Evolutionary conservation across 2,329 filamentous ascomycete species (phyloP).

Genomic region (Neonectria ditissima): DNA sequence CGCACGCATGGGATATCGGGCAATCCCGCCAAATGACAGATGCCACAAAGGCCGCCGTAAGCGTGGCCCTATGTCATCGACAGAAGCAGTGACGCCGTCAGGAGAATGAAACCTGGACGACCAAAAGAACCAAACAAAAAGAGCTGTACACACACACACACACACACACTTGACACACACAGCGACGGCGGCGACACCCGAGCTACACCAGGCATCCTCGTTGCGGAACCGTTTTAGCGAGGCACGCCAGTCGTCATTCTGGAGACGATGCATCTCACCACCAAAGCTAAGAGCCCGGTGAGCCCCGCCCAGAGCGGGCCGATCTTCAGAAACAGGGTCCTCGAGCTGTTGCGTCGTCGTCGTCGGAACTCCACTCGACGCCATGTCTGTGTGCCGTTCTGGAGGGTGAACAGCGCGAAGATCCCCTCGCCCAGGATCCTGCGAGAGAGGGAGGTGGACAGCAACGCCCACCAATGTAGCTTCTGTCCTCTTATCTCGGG

Average conservation of each 20-base stretch:
- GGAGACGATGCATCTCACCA: conserved; percentile 31
- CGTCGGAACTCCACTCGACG: conserved; percentile 27
- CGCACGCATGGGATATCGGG: conserved; percentile 6
- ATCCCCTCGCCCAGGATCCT: conserved; percentile 10
- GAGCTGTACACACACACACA: too few relatives aligned
- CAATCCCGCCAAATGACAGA: conserved; percentile 17
- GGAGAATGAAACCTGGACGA: background rate
- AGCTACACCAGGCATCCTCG: conserved; percentile 20
- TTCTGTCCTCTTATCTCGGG: too few relatives aligned
- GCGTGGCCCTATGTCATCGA: background rate
- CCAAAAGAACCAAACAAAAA: background rate
- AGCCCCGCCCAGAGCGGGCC: conserved; percentile 41
- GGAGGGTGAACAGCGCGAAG: conserved; percentile 19
- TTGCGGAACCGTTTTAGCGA: conserved; percentile 27
- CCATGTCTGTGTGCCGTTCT: conserved; percentile 9
- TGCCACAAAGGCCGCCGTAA: background rate
- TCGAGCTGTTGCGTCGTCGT: conserved; percentile 28
- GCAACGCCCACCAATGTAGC: background rate
- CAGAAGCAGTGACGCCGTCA: background rate
- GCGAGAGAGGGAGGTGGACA: background rate
- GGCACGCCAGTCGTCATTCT: conserved; percentile 40
- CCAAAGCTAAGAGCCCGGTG: conserved; percentile 33
- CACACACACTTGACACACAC: background rate
- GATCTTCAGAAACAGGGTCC: conserved; percentile 39
- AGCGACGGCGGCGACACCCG: conserved; percentile 15